Base-by-base conservation (phyloP, 2,329 filamentous ascomycete species). In the Fusarium ramigenum region DNA sequence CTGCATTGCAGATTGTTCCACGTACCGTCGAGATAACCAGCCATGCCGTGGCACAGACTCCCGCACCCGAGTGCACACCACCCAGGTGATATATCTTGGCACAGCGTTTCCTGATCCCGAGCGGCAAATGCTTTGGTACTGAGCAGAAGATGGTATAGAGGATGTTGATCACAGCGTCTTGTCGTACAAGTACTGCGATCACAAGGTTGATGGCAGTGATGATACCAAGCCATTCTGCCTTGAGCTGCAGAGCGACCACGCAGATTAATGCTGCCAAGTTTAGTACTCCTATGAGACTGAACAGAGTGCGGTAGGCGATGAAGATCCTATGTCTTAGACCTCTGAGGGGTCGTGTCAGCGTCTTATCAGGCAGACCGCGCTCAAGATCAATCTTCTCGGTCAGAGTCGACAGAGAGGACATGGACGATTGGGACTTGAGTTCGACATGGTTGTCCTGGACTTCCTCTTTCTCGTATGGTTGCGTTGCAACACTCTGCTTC, bases 291-390 rank as follows among this genome's bases (percentile, higher is more conserved):
- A 88, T 82, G 15, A 89, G 57, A 46, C 86, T 85, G 79, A 91
- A 90, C 14, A 91, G 84, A 9, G 86, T 84, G 28, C 89, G 85
- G 74, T 91, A 91, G 32, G 86, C 82, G 60, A 87, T 87, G 75
- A 89, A 83, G 63, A 88, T 78, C 36, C 83, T 83, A 75, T 84
- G 81, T 36, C 83, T 80, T 36, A 87, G 71, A 59, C 82, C 83
- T 56, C 84, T 81, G 64, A 81, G 79, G 9, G 80, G 81, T 43
- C 83, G 83, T 5, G 78, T 72, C 32, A 81, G 80, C 23, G 79
- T 80, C 78, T 87, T 87, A 12, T 77, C 77, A 7, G 85, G 84
- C 10, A 86, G 70, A 9, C 81, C 81, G 10, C 67, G 60, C 37
- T 72, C 70, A 37, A 83, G 75, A 56, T 79, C 74, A 46, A 75